These are phyloP conservation scores for Warburgia ugandensis DNA, from an alignment of 164 flowering plant genomes.

Conservation along the genomic window DNA sequence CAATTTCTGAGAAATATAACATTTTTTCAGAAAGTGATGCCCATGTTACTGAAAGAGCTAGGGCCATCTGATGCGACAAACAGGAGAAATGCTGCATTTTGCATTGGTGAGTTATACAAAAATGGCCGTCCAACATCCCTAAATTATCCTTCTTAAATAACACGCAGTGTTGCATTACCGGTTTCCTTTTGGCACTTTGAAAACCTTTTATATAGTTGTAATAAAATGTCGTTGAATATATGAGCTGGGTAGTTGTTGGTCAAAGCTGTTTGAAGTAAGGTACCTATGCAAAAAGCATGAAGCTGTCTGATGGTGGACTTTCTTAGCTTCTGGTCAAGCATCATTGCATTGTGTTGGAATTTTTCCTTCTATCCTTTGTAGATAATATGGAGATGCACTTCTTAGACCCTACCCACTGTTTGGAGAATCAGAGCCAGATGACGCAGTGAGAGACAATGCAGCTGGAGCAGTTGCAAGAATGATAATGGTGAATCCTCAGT, in stretches of 20 bases:
- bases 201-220: background rate
- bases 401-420: constrained; percentile 78
- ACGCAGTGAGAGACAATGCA: constrained; percentile 97
- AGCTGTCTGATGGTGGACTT: background rate
- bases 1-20: background rate
- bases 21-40: constrained; percentile 66
- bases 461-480: constrained; percentile 98
- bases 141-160: constrained; percentile 45
- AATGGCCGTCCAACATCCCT: constrained; percentile 75
- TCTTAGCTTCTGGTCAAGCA: too few relatives aligned
- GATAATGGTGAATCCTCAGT: constrained; percentile 88
- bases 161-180: background rate
- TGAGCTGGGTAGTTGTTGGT: too few relatives aligned
- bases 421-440: constrained; percentile 88
- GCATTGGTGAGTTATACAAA: constrained; percentile 90
- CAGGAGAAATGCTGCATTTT: constrained; percentile 97
- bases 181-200: background rate
- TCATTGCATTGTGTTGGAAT: too few relatives aligned
- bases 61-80: constrained; percentile 81
- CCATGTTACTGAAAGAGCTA: constrained; percentile 79
- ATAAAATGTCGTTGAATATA: background rate
- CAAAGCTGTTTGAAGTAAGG: too few relatives aligned
- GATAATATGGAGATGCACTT: constrained; percentile 70
- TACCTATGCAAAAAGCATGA: background rate
- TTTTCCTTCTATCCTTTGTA: constrained; percentile 33